Evolutionary conservation across 306 rosid species (phyloP).

Genomic region (Pyrus pyrifolia): DNA sequence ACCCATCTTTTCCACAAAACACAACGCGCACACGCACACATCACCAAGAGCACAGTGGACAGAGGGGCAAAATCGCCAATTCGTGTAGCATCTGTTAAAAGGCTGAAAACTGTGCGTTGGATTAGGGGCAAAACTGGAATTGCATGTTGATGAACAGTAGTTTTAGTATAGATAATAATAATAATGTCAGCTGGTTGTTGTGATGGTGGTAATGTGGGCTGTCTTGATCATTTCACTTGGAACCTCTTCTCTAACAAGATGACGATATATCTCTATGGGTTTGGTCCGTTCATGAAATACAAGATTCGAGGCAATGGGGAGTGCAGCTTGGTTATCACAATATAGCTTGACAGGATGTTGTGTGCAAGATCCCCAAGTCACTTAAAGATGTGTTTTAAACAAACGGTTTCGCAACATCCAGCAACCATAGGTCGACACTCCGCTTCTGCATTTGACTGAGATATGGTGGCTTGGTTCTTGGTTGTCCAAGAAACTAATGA

Average conservation of each 20-base stretch:
- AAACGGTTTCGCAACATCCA: neutral
- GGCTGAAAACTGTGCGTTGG: too few species aligned
- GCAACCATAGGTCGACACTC: neutral
- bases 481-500: neutral
- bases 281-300: neutral
- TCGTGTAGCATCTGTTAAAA: too few species aligned
- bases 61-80: too few species aligned
- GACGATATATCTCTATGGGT: neutral
- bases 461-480: neutral
- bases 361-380: neutral
- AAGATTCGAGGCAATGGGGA: neutral
- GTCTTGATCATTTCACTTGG: neutral
- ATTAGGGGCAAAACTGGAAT: too few species aligned
- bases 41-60: too few species aligned
- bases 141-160: too few species aligned
- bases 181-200: neutral
- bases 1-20: too few species aligned
- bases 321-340: neutral
- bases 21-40: too few species aligned
- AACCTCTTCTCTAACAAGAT: neutral
- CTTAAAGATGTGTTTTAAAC: neutral
- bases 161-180: too few species aligned
- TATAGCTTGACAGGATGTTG: neutral
- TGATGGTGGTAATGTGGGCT: neutral
- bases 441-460: neutral